These are phyloP conservation scores for Erigeron canadensis DNA, from an alignment of 129 eudicot species.

Conservation along the genomic window DNA sequence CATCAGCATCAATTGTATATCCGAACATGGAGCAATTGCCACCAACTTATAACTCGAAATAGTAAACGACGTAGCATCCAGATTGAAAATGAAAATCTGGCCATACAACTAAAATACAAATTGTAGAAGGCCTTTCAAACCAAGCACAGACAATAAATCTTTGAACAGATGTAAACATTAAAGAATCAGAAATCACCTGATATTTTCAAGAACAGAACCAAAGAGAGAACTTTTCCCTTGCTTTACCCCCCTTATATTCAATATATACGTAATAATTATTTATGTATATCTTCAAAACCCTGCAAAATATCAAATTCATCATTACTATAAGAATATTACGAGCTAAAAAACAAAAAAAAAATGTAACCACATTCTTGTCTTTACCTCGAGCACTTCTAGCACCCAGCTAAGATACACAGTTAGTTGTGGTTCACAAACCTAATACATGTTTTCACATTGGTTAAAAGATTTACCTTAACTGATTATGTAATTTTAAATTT, in stretches of 20 bases:
- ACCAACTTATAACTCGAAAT: too few species aligned
- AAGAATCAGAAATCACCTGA: conserved; percentile 20
- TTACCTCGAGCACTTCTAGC: conserved; percentile 6
- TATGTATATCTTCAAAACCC: conserved; percentile 1
- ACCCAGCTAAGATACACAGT: background rate
- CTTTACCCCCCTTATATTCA: conserved; percentile 10
- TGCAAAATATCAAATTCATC: background rate
- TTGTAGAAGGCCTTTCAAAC: too few species aligned
- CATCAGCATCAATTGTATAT: too few species aligned
- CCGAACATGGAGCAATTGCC: too few species aligned
- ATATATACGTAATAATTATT: background rate
- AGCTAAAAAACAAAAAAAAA: conserved; percentile 7
- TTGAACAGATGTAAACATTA: background rate
- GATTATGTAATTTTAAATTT: conserved; percentile 1
- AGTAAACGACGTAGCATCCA: too few species aligned
- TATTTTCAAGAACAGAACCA: conserved; percentile 19
- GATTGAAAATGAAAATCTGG: too few species aligned
- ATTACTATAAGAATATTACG: conserved; percentile 7
- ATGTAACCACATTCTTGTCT: conserved; percentile 8
- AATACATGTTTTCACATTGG: background rate
- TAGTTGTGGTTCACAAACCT: conserved; percentile 16
- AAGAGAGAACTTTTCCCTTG: conserved; percentile 1
- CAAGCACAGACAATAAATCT: background rate
- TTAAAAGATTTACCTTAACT: background rate
- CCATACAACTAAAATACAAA: too few species aligned